phyloP scores from a whole-genome alignment of 2,329 filamentous ascomycete species.

The Dothidotthia symphoricarpi region DNA sequence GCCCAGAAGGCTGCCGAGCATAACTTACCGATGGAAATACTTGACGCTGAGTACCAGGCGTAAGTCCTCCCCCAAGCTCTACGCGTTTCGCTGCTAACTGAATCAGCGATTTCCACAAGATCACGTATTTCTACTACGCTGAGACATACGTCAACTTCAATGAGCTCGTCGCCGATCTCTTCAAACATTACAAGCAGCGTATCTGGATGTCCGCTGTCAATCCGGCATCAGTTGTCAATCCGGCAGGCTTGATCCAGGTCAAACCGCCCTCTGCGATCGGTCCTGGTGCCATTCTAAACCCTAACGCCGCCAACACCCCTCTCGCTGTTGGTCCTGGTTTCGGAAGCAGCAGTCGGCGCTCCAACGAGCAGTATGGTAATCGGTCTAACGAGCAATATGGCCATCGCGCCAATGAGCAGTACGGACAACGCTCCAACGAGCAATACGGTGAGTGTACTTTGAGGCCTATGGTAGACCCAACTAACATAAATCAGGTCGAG shows the following conservation, averaged over 20 bases:
- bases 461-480: neutral
- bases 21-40: constrained; percentile 94
- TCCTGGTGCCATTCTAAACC: constrained; percentile 37
- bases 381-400: neutral
- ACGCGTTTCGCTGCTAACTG: constrained; percentile 5
- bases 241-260: constrained; percentile 33
- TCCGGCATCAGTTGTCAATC: constrained; percentile 74
- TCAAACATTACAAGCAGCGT: constrained; percentile 98
- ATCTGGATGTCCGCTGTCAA: constrained; percentile 99
- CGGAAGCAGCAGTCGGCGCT: constrained; percentile 25
- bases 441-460: too few relatives aligned
- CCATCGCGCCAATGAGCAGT: too few relatives aligned
- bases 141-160: constrained; percentile 99
- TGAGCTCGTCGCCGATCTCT: constrained; percentile 90
- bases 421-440: too few relatives aligned
- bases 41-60: constrained; percentile 98
- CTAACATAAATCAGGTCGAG: constrained; percentile 20
- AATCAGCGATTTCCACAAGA: constrained; percentile 91
- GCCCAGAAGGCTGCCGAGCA: constrained; percentile 97
- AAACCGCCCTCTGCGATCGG: constrained; percentile 41
- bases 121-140: constrained; percentile 98
- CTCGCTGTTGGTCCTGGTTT: constrained; percentile 36
- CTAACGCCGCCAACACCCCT: constrained; percentile 17
- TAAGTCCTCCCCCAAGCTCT: constrained; percentile 53
- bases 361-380: constrained; percentile 32